Conservation (phyloP, 192 early-diverging fungal species). For the Coemansia sp. region DNA sequence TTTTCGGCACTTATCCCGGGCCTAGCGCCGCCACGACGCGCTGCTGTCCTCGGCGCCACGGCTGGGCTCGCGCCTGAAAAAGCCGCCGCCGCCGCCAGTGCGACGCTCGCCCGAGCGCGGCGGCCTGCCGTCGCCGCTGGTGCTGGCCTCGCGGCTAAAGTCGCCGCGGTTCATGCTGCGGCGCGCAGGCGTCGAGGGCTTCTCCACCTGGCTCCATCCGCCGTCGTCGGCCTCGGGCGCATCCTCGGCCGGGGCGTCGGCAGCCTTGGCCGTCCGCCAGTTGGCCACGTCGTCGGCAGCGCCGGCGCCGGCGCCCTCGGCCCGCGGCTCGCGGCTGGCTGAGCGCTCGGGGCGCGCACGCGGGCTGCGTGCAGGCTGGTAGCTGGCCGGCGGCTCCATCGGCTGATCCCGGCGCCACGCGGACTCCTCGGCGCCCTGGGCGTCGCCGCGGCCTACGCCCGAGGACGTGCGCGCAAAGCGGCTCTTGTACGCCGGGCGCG, state of each 20-base stretch:
- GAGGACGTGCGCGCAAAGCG: no score
- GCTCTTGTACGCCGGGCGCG: no score
- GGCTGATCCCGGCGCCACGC: conserved; percentile 2
- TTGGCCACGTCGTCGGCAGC: conserved; percentile 1
- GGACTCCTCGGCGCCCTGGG: not conserved
- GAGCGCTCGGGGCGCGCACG: conserved; percentile 9
- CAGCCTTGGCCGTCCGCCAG: not conserved
- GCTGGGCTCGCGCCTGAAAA: conserved; percentile 11
- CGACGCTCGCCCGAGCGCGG: conserved; percentile 16
- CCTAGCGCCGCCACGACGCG: conserved; percentile 33
- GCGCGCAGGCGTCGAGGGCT: conserved; percentile 2
- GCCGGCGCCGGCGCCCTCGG: not conserved
- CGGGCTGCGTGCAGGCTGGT: conserved; percentile 8
- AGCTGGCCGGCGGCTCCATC: conserved; percentile 6
- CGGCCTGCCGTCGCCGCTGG: conserved; percentile 3
- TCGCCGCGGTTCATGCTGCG: not conserved
- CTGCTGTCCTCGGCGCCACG: conserved; percentile 4
- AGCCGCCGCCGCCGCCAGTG: conserved; percentile 6
- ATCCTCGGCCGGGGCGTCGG: not conserved
- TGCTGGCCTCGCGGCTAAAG: not conserved
- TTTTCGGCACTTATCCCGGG: no score
- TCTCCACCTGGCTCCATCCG: conserved; percentile 40
- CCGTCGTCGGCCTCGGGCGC: conserved; percentile 1
- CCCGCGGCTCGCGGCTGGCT: conserved; percentile 16
- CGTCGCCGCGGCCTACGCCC: not conserved